phyloP scores from a whole-genome alignment of 2,329 filamentous ascomycete species.

The Ascochyta fabae region DNA sequence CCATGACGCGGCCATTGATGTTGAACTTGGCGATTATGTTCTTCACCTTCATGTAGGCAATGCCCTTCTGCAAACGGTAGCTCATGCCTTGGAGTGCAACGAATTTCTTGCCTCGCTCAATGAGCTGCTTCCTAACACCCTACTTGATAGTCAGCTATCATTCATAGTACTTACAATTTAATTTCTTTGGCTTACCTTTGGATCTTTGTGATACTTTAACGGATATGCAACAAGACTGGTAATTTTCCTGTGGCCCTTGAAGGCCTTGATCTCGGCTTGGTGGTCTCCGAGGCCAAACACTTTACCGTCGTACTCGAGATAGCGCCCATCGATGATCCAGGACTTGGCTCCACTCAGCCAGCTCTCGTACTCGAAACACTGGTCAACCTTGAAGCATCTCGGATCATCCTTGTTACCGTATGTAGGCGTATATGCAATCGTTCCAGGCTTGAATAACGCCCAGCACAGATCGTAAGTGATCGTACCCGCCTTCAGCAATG shows the following conservation, averaged over 20 bases:
- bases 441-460: slow-evolving; percentile 88
- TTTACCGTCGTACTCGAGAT: slow-evolving; percentile 89
- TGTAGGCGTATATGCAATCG: slow-evolving; percentile 75
- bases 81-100: slow-evolving; percentile 80
- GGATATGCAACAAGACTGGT: slow-evolving; percentile 79
- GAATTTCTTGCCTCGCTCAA: slow-evolving; percentile 85
- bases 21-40: slow-evolving; percentile 78
- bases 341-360: slow-evolving; percentile 73
- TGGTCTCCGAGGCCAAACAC: slow-evolving; percentile 78
- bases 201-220: slow-evolving; percentile 78
- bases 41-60: slow-evolving; percentile 85
- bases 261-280: slow-evolving; percentile 71
- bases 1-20: slow-evolving; percentile 86
- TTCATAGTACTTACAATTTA: not conserved
- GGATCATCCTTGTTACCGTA: slow-evolving; percentile 80
- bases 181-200: slow-evolving; percentile 50
- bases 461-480: slow-evolving; percentile 90
- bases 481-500: slow-evolving; percentile 78
- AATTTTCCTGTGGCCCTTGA: slow-evolving; percentile 84
- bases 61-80: slow-evolving; percentile 81
- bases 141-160: slow-evolving; percentile 8
- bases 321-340: slow-evolving; percentile 78
- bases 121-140: slow-evolving; percentile 68
- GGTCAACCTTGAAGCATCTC: slow-evolving; percentile 81
- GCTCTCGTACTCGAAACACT: slow-evolving; percentile 71